phyloP scores from a whole-genome alignment of 2,329 filamentous ascomycete species.

The Fonsecaea pugnacius region DNA sequence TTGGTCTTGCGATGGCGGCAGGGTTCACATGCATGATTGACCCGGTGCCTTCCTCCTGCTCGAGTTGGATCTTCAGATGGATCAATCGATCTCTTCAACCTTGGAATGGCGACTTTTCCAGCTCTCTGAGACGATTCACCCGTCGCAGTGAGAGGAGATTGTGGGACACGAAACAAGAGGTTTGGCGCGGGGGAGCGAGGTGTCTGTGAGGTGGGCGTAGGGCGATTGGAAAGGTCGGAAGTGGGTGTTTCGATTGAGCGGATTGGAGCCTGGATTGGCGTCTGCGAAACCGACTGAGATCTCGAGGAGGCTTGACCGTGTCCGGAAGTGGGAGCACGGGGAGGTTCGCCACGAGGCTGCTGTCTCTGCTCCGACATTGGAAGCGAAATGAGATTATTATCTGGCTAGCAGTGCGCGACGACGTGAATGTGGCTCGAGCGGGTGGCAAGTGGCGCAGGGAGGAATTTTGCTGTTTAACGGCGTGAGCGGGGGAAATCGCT shows the following conservation, averaged over 20 bases:
- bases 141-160: conserved; percentile 27
- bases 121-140: conserved; percentile 26
- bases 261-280: conserved; percentile 18
- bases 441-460: not conserved
- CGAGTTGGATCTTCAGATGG: conserved; percentile 22
- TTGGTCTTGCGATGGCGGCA: conserved; percentile 51
- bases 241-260: conserved; percentile 28
- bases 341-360: conserved; percentile 14
- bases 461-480: not conserved
- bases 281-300: conserved; percentile 15
- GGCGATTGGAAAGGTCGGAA: conserved; percentile 7
- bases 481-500: not conserved
- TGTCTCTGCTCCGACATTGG: conserved; percentile 24
- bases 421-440: not conserved
- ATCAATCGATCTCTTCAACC: conserved; percentile 38
- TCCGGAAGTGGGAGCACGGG: conserved; percentile 7
- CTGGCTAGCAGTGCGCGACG: not conserved
- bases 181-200: conserved; percentile 18
- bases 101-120: conserved; percentile 42
- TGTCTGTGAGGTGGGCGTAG: conserved; percentile 9
- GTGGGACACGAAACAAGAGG: conserved; percentile 32
- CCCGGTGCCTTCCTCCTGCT: conserved; percentile 36
- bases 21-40: conserved; percentile 47
- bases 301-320: conserved; percentile 12
- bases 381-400: not conserved